A percentile compares a stretch with the other conserved stretches of the same genome.
Conservation (phyloP, 805 yeast genomes). For the Saccharomycopsis sp. region DNA sequence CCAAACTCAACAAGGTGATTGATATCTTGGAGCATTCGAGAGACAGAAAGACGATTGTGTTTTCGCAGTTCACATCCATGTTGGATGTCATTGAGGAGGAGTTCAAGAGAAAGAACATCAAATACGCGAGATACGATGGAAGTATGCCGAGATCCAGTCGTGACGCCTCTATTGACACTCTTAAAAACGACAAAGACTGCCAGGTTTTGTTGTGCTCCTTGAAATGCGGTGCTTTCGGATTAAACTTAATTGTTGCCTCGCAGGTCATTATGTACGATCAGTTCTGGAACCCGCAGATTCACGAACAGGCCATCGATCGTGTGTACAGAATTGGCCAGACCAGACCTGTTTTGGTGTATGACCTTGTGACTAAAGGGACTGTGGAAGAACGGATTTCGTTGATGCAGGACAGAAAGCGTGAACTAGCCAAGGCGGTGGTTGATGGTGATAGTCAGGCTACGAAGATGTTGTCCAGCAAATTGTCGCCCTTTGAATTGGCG, state of each 20-base stretch:
- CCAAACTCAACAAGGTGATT: slow-evolving; percentile 30
- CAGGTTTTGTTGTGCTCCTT: slow-evolving; percentile 36
- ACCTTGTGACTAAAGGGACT: slow-evolving; percentile 32
- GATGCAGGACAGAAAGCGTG: slow-evolving; percentile 32
- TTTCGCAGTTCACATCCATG: slow-evolving; percentile 35
- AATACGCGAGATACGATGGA: slow-evolving; percentile 30
- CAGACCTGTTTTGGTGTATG: slow-evolving; percentile 37
- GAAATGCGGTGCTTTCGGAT: slow-evolving; percentile 39
- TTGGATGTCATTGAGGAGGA: slow-evolving; percentile 25
- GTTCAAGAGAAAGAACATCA: slow-evolving; percentile 26
- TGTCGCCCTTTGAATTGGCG: slow-evolving; percentile 18
- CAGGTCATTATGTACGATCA: slow-evolving; percentile 38
- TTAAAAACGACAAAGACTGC: slow-evolving; percentile 25
- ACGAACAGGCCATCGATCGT: slow-evolving; percentile 45
- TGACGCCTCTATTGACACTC: slow-evolving; percentile 23
- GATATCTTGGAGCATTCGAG: slow-evolving; percentile 27
- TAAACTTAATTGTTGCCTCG: slow-evolving; percentile 37
- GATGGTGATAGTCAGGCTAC: slow-evolving; percentile 24
- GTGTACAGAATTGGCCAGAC: slow-evolving; percentile 45
- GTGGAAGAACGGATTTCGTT: slow-evolving; percentile 35
- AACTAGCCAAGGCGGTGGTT: slow-evolving; percentile 29
- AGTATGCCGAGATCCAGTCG: slow-evolving; percentile 26
- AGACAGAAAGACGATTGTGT: slow-evolving; percentile 33
- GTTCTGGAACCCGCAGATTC: slow-evolving; percentile 49
- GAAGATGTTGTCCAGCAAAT: slow-evolving; percentile 15